These are phyloP conservation scores for Gnomoniopsis sp. DNA, from an alignment of 2,329 filamentous ascomycete genomes.

Conservation along the genomic window DNA sequence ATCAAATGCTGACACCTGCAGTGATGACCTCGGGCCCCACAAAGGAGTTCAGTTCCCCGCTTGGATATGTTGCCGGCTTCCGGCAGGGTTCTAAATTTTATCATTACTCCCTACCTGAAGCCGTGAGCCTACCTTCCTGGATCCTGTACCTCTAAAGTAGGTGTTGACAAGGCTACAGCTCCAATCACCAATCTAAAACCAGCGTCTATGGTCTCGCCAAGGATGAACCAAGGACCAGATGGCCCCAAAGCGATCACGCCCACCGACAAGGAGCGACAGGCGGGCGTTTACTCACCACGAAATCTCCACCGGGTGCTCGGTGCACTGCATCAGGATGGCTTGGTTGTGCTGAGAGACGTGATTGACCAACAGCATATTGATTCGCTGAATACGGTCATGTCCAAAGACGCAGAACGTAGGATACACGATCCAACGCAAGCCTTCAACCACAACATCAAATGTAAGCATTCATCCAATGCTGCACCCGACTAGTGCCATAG, in stretches of 20 bases:
- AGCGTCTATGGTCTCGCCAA: not conserved
- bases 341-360: constrained; percentile 23
- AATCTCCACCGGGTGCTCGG: constrained; percentile 20
- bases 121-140: no score
- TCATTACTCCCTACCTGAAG: no score
- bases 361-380: constrained; percentile 20
- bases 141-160: no score
- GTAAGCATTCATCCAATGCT: constrained; percentile 10
- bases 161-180: no score
- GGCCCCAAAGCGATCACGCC: constrained; percentile 12
- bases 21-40: no score
- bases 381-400: constrained; percentile 20
- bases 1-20: no score
- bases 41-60: no score
- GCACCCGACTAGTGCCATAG: not conserved
- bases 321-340: constrained; percentile 23
- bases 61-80: no score
- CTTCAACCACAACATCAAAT: constrained; percentile 23
- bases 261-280: constrained; percentile 8
- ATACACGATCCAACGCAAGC: constrained; percentile 18
- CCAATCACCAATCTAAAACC: not conserved
- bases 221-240: not conserved
- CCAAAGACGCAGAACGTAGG: constrained; percentile 19
- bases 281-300: constrained; percentile 10
- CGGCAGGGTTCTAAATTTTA: no score